Evolutionary conservation across 257 asterid species (phyloP).

Genomic region (Rhazya stricta): DNA sequence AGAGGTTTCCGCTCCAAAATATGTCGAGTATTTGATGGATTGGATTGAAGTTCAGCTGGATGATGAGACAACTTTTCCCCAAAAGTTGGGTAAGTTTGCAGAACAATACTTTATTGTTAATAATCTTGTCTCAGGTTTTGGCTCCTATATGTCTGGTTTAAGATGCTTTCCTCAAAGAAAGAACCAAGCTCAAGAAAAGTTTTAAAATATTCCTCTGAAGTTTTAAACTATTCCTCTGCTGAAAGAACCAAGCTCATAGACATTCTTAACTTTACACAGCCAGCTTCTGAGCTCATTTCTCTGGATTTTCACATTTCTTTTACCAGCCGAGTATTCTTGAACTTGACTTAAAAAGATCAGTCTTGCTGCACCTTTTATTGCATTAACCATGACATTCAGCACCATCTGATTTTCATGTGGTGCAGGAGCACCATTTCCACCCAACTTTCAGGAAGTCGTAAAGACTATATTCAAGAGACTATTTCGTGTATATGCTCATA

Average conservation of each 20-base stretch:
- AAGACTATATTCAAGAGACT: slow-evolving; percentile 76
- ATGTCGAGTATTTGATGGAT: slow-evolving; percentile 42
- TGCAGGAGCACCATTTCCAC: slow-evolving; percentile 30
- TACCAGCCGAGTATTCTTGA: neutral
- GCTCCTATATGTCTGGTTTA: neutral
- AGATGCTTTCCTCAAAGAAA: too few species aligned
- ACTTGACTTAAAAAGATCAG: neutral
- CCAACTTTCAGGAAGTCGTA: slow-evolving; percentile 74
- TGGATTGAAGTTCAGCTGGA: slow-evolving; percentile 49
- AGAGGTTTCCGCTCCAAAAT: slow-evolving; percentile 55
- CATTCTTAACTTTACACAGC: neutral
- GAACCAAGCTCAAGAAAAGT: too few species aligned
- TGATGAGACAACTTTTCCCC: slow-evolving; percentile 43
- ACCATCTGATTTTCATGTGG: neutral
- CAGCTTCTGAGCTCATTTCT: neutral
- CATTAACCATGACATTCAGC: neutral
- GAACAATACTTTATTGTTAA: neutral
- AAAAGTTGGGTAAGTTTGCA: slow-evolving; percentile 29
- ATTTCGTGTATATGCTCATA: slow-evolving; percentile 82
- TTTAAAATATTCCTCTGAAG: too few species aligned
- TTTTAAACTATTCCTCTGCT: neutral
- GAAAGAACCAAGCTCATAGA: neutral
- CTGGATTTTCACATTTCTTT: neutral
- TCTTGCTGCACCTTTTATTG: neutral
- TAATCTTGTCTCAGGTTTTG: neutral